Evolutionary conservation across 225 moss, liverwort and hornwort species (phyloP).

Genomic region (Anthoceros angustus): DNA sequence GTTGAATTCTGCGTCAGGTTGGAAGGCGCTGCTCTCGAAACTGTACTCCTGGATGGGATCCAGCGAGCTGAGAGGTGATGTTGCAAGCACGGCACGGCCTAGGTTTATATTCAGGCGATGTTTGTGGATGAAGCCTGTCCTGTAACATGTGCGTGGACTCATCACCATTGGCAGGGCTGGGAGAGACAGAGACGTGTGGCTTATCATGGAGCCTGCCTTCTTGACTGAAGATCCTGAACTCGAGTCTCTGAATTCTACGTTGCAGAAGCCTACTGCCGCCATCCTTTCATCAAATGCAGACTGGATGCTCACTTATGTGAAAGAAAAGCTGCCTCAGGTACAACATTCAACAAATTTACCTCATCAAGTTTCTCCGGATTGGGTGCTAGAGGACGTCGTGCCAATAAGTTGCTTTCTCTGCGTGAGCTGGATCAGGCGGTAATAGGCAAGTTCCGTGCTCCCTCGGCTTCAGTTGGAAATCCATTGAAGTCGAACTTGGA

Average conservation of each 20-base stretch:
- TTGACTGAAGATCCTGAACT: slow-evolving; percentile 39
- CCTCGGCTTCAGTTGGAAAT: slow-evolving; percentile 38
- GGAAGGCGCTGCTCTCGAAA: background rate
- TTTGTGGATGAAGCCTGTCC: background rate
- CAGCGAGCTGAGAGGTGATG: background rate
- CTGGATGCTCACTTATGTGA: slow-evolving; percentile 44
- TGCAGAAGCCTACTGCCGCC: slow-evolving; percentile 38
- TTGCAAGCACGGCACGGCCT: background rate
- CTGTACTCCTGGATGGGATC: background rate
- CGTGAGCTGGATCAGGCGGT: slow-evolving; percentile 18
- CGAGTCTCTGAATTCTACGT: slow-evolving; percentile 19
- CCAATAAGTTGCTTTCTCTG: background rate
- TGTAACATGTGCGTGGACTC: background rate
- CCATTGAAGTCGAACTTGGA: slow-evolving; percentile 35
- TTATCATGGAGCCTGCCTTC: slow-evolving; percentile 45
- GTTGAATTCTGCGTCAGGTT: background rate
- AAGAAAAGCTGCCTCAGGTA: slow-evolving; percentile 41
- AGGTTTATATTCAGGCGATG: too few relatives aligned
- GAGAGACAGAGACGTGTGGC: slow-evolving; percentile 41
- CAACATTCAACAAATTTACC: background rate
- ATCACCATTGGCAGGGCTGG: slow-evolving; percentile 16
- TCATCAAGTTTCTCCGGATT: too few relatives aligned
- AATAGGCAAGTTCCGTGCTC: slow-evolving; percentile 38
- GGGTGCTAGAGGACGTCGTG: background rate
- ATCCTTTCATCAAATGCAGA: slow-evolving; percentile 38